Evolutionary conservation across 306 rosid genomes (phyloP), one percentile per base, ranked within the genome.

Genomic region (Vachellia collinsii): DNA sequence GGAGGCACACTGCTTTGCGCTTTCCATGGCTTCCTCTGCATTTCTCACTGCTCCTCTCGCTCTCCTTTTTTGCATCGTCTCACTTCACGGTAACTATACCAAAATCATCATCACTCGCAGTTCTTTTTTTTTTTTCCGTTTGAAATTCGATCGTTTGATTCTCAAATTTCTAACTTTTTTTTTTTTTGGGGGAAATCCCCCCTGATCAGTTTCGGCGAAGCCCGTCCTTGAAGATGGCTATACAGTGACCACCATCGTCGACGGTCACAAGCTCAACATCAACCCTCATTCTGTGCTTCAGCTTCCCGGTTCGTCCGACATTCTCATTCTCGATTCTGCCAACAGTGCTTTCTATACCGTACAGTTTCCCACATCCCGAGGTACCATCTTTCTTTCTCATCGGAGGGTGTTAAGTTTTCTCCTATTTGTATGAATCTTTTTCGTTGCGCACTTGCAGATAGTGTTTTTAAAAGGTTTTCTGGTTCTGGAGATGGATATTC

Each of bases 401-500:
- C 6, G 48, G 44, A 66, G 77, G 50, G 71, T 53, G 22, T 23
- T 16, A 50, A 72, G 74, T 47, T 80, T 74, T 83, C 1, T 16
- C 0, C 4, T 0, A 2, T 3, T n/a, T 70, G 29, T n/a, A 9
- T 8, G 74, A 11, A 23, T 44, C 5, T 47, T 84, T 8, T 64
- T 56, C 7, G 47, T 69, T 8, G 10, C 58, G 23, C 13, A 46
- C 14, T 73, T 44, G 84, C 89, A 93, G 97, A 87, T 3, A 82
- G 81, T 72, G 87, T 58, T 71, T 50, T 85, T 17, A 86, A 70
- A 20, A 84, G 66, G 77, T 46, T 93, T 71, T 72, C 92, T 71
- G 94, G 97, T 68, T 75, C 94, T 71, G 90, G 91, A 44, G 4
- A 0, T 0, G 97, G 94, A 12, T 93, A 88, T 86, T n/a, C 61